phyloP scores from a whole-genome alignment of 169 alveolate species.

The Blepharisma undulans region DNA sequence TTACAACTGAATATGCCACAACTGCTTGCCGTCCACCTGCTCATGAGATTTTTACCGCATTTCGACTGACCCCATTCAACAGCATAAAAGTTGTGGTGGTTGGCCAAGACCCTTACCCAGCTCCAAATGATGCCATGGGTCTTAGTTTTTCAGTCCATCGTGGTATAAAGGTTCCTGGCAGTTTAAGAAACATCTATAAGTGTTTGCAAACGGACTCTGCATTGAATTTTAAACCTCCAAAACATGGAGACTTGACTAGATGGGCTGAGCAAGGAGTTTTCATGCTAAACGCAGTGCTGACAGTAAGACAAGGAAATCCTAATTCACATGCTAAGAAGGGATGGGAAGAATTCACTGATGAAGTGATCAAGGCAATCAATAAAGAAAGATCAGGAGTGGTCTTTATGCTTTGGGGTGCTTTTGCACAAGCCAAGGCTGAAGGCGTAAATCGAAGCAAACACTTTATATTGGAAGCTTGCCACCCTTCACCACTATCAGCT shows the following conservation, averaged over 20 bases:
- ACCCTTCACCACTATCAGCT: slow-evolving; percentile 97
- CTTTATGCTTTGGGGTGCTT: slow-evolving; percentile 89
- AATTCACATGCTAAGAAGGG: slow-evolving; percentile 89
- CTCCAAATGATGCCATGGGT: slow-evolving; percentile 97
- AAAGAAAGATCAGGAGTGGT: slow-evolving; percentile 71
- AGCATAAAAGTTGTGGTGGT: slow-evolving; percentile 95
- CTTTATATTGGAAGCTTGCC: slow-evolving; percentile 92
- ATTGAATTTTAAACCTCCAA: slow-evolving; percentile 66
- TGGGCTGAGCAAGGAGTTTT: slow-evolving; percentile 99
- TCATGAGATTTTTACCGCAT: slow-evolving; percentile 80
- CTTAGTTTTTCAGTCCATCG: slow-evolving; percentile 96
- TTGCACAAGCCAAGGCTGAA: slow-evolving; percentile 91
- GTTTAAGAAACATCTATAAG: slow-evolving; percentile 95
- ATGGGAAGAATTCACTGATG: slow-evolving; percentile 88
- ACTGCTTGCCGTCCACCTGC: slow-evolving; percentile 80
- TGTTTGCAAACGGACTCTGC: slow-evolving; percentile 84
- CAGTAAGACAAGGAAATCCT: slow-evolving; percentile 92
- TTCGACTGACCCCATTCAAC: slow-evolving; percentile 71
- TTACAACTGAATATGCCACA: slow-evolving; percentile 16
- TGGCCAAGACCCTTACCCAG: slow-evolving; percentile 99
- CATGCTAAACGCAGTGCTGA: slow-evolving; percentile 93
- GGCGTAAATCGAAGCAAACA: slow-evolving; percentile 90
- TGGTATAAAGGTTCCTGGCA: slow-evolving; percentile 95
- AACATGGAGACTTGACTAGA: slow-evolving; percentile 95
- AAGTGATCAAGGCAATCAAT: slow-evolving; percentile 80